A percentile compares a stretch with the other conserved stretches of the same genome.
Evolutionary conservation across 2,329 filamentous ascomycete species (phyloP).

Genomic region (Cercospora sp.): DNA sequence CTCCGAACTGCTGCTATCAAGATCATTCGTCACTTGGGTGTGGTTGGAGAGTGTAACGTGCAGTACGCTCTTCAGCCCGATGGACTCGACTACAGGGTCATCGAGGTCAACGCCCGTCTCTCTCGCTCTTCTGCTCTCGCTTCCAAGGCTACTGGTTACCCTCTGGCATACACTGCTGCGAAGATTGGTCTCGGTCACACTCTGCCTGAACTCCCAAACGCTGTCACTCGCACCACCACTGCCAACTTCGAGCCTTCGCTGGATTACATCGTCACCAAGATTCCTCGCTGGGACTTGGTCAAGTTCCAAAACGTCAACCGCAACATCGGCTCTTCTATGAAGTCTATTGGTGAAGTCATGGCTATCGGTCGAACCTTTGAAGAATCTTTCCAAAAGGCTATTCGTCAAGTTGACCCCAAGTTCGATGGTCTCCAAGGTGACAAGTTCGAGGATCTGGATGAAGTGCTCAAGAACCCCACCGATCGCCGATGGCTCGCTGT

Average conservation of each 20-base stretch:
- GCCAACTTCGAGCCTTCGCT: conserved; percentile 98
- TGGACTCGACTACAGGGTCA: conserved; percentile 95
- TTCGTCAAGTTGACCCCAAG: conserved; percentile 90
- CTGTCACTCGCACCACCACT: conserved; percentile 96
- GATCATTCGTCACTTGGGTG: conserved; percentile 93
- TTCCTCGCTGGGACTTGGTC: conserved; percentile 94
- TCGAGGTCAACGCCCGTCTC: conserved; percentile 97
- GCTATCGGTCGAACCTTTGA: conserved; percentile 98
- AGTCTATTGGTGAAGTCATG: conserved; percentile 99
- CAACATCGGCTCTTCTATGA: conserved; percentile 97
- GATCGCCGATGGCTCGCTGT: conserved; percentile 97
- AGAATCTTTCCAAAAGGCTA: conserved; percentile 98
- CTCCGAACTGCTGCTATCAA: conserved; percentile 96
- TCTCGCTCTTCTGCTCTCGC: conserved; percentile 95
- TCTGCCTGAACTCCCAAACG: conserved; percentile 92
- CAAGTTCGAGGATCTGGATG: conserved; percentile 89
- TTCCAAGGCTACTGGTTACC: conserved; percentile 97
- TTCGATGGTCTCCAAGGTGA: conserved; percentile 94
- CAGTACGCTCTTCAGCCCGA: conserved; percentile 97
- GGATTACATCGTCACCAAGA: conserved; percentile 98
- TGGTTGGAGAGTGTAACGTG: conserved; percentile 98
- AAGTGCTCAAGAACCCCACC: conserved; percentile 85
- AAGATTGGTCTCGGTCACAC: conserved; percentile 98
- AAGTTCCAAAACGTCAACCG: conserved; percentile 99
- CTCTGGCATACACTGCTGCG: conserved; percentile 92